Base-by-base conservation (phyloP, 345 rosid genomes). In the Raphanus raphanistrum region DNA sequence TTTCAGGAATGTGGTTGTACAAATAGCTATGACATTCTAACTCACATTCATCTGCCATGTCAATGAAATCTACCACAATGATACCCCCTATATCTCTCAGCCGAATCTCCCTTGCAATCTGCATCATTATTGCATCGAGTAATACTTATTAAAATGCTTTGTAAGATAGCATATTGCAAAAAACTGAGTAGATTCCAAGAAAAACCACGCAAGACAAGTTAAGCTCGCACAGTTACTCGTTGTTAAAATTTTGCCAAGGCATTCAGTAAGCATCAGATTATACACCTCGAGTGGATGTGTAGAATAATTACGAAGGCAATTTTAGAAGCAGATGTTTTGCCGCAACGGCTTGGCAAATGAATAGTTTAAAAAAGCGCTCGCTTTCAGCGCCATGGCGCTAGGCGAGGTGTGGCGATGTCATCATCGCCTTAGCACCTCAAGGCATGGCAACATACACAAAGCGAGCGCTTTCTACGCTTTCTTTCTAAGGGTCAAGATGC, bases 41-140 rank as follows among this genome's bases (percentile, higher is more conserved):
- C 95, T 86, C 76, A 94, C 98, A 87, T 63, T 92, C 98, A 82
- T 92, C 97, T 55, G 61, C 92, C 98, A 92, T 92, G 84, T 90
- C 98, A 52, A 94, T 94, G 84, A 94, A 94, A 90, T 94, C 98
- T 31, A 94, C 98, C 68, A 94, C 98, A 76, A 94, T 94, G 81
- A 92, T 94, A 82, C 98, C 98, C 11, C 98, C 98, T 60, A 94
- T 86, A 71, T 92, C 97, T 84, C 98, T 86, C 76, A 94, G 90
- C 62, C 98, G 91, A 77, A 94, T 78, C 87, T 94, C 98, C 84
- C 98, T 88, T 27, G 98, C 98, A 80, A 94, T 94, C 98, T 94
- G 91, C 80, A 84, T 32, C 72, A 75, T 80, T 55, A 63, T 63
- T 38, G 12, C 48, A 70, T 63, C 5, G 2, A 55, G 55, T 64